Conservation (phyloP, 1,284 basidiomycete genomes). For the Pulveroboletus sp. region DNA sequence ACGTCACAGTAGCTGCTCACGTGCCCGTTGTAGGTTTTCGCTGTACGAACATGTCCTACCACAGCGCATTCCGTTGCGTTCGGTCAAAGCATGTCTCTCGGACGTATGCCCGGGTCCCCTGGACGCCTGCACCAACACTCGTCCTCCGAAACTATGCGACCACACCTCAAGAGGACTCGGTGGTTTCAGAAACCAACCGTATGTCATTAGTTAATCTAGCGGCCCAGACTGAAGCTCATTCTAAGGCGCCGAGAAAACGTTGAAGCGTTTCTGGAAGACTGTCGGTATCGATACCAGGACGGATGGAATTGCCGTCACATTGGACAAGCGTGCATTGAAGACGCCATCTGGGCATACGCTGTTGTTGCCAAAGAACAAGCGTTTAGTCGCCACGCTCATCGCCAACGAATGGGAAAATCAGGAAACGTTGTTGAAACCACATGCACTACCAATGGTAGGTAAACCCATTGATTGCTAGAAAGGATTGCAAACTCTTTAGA, state of each 20-base stretch:
- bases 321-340: slow-evolving; percentile 86
- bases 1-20: slow-evolving; percentile 30
- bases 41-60: slow-evolving; percentile 18
- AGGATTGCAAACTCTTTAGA: slow-evolving; percentile 43
- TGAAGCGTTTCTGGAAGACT: slow-evolving; percentile 90
- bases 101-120: not conserved
- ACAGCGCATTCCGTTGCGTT: slow-evolving; percentile 1
- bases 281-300: slow-evolving; percentile 70
- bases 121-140: not conserved
- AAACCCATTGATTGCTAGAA: not conserved
- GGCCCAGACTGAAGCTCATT: slow-evolving; percentile 13
- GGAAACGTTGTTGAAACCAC: slow-evolving; percentile 81
- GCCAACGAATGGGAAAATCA: slow-evolving; percentile 98
- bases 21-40: slow-evolving; percentile 19
- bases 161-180: slow-evolving; percentile 41
- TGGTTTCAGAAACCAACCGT: slow-evolving; percentile 61
- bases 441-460: slow-evolving; percentile 87
- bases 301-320: slow-evolving; percentile 65
- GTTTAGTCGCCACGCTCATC: slow-evolving; percentile 80
- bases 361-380: slow-evolving; percentile 69
- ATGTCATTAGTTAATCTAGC: slow-evolving; percentile 18
- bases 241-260: slow-evolving; percentile 80
- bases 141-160: slow-evolving; percentile 18
- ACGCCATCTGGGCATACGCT: slow-evolving; percentile 83
- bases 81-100: slow-evolving; percentile 5